Evolutionary conservation across 208 protist species (phyloP), one percentile per base, ranked within the genome.

Genomic region (Crithidia brevicula): DNA sequence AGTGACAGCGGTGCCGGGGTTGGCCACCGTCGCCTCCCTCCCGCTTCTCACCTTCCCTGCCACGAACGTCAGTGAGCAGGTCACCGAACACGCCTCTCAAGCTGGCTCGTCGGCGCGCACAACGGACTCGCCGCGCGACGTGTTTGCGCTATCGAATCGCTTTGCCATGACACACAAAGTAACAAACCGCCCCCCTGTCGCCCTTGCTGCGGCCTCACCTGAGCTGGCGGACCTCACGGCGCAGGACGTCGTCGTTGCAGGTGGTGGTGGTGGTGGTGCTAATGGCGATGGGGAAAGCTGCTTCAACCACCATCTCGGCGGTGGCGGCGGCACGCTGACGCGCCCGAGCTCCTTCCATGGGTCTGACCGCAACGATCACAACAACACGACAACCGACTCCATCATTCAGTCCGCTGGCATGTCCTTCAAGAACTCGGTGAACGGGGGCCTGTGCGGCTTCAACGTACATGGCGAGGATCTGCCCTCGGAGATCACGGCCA

Each of bases 401-500:
- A 61, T 78, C 64, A 88, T 88, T 20, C 74, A 83, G 59, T 81
- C 75, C 4, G 45, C 81, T 5, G 74, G 61, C 23, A 46, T 85
- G 54, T 80, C 79, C 31, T 71, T 82, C 34, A 50, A 50, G 20
- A 63, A 60, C 23, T 66, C 65, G 31, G 56, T 45, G 25, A 62
- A 18, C n/a, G 45, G 60, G 16, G 50, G 7, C 4, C 11, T 57
- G 53, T 46, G 18, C 34, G 56, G 66, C 61, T 59, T 64, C 66
- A 23, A 27, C n/a, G 40, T 54, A 34, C 47, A 11, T 4, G 49
- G 6, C 36, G 75, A 73, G 33, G 20, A 20, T 34, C 51, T 87
- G 47, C 87, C 90, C 3, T 56, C 43, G 13, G 75, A 85, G 60
- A 86, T 97, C 40, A 57, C 82, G 33, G 88, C 83, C n/a, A 89